These are phyloP conservation scores for Cucurbita ficifolia DNA, from an alignment of 306 rosid genomes.

Conservation along the genomic window DNA sequence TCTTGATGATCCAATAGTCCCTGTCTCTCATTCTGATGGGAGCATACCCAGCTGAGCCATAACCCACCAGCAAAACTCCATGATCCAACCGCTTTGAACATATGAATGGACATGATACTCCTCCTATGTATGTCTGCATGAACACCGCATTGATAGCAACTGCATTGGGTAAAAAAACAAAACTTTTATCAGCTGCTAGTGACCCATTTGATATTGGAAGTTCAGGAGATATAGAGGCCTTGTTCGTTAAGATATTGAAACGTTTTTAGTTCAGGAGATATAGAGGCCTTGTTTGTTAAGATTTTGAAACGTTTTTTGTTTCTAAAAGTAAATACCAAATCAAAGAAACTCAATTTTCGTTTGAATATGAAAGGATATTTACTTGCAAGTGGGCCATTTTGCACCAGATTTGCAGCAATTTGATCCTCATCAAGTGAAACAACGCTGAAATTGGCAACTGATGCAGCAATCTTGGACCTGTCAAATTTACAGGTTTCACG, in stretches of 20 bases:
- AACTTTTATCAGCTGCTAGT: not conserved
- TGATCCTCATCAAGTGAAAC: slow-evolving; percentile 75
- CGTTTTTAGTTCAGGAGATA: no score
- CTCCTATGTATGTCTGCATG: slow-evolving; percentile 87
- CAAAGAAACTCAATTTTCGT: not conserved
- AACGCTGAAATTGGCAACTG: slow-evolving; percentile 82
- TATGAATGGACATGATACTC: slow-evolving; percentile 89
- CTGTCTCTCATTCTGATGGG: slow-evolving; percentile 75
- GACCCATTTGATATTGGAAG: not conserved
- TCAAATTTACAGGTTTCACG: slow-evolving; percentile 68
- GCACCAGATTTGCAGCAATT: slow-evolving; percentile 82
- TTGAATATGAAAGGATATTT: not conserved
- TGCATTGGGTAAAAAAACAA: slow-evolving; percentile 17
- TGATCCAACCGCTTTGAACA: slow-evolving; percentile 67
- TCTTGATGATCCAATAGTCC: slow-evolving; percentile 85
- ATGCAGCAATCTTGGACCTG: slow-evolving; percentile 60
- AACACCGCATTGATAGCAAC: slow-evolving; percentile 92
- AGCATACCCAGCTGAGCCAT: slow-evolving; percentile 59
- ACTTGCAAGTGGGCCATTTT: slow-evolving; percentile 95
- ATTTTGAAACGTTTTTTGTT: no score
- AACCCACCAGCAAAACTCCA: slow-evolving; percentile 80
- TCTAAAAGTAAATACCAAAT: no score
- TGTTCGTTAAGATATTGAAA: no score
- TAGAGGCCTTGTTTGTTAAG: no score
- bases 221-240: no score